Base-by-base conservation (phyloP, 371 early-diverging fungal genomes). In the Mucor piriformis region DNA sequence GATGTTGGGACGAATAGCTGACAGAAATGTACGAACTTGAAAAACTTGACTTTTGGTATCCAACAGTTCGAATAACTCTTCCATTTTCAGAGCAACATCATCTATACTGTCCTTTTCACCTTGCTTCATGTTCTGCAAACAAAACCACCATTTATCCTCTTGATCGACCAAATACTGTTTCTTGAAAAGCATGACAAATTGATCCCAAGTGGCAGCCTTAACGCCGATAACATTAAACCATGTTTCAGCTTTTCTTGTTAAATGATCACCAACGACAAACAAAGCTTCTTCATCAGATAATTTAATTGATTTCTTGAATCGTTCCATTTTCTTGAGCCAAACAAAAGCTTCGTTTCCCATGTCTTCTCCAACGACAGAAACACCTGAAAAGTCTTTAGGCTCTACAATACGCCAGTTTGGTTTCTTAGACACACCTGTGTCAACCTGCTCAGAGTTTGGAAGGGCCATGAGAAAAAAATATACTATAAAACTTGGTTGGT, bases 141-240 rank as follows among this genome's bases (percentile, higher is more conserved):
- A n/a, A 1, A 5, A 1, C 54, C 62, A 55, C 55, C 62, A 61
- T 51, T 29, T 16, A 48, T 61, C 58, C 34, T 62, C 62, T 25
- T 50, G 46, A 34, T 47, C 44, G 66, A 67, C 21, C 32, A 59
- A 12, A 52, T 50, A 49, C 59, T 77, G 20, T 44, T 50, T 50
- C 65, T 70, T 13, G 46, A 61, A 50, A 59, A 27, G 3, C 53
- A 24, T 33, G 27, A 44, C 21, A 21, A 42, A 47, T 25, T 44
- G 24, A 11, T 16, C 47, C 50, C 50, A 57, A 29, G 32, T 33
- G 1, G 16, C 33, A 13, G 8, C 44, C 20, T 43, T 20, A 11
- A 13, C 27, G 13, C 46, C 18, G 21, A 34, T 23, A 1, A 54
- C 55, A 16, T 54, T 34, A 6, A 6, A 54, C 55, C 55, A 54